phyloP scores from a whole-genome alignment of 2,329 filamentous ascomycete genomes.

The Monilinia aucupariae region DNA sequence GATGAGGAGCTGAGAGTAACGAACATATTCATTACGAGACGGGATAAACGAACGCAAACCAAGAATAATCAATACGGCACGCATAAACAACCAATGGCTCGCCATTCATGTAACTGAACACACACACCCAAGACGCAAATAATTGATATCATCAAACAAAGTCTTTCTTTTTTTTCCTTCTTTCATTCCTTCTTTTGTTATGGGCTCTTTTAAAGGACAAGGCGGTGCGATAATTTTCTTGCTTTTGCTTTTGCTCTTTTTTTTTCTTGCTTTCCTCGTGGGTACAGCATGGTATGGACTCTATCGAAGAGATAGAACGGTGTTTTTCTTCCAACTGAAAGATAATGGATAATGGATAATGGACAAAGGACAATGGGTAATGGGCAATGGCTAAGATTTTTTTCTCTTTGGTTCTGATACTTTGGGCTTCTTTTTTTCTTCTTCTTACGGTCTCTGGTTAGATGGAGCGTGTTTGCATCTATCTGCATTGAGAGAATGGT shows the following conservation, averaged over 20 bases:
- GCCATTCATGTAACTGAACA: constrained; percentile 7
- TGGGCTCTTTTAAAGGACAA: background rate
- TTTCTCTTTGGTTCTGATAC: background rate
- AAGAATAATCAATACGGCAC: too few species aligned
- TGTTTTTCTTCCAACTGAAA: too few species aligned
- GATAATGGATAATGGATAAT: background rate
- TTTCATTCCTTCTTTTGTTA: background rate
- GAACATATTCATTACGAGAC: background rate
- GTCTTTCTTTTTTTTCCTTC: background rate
- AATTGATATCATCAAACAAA: constrained; percentile 2
- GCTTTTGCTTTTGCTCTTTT: background rate
- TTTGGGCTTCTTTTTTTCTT: too few species aligned
- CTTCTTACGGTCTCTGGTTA: too few species aligned
- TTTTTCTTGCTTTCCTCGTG: background rate
- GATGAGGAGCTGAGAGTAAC: too few species aligned
- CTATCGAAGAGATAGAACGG: too few species aligned
- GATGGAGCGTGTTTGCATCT: too few species aligned
- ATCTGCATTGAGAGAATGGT: too few species aligned
- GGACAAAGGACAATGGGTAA: background rate
- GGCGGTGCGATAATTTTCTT: background rate
- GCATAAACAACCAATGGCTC: background rate
- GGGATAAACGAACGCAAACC: background rate
- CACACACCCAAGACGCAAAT: background rate
- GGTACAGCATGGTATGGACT: too few species aligned
- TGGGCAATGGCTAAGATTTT: background rate